phyloP scores from a whole-genome alignment of 352 stramenopile species.

The Pythium oligandrum region DNA sequence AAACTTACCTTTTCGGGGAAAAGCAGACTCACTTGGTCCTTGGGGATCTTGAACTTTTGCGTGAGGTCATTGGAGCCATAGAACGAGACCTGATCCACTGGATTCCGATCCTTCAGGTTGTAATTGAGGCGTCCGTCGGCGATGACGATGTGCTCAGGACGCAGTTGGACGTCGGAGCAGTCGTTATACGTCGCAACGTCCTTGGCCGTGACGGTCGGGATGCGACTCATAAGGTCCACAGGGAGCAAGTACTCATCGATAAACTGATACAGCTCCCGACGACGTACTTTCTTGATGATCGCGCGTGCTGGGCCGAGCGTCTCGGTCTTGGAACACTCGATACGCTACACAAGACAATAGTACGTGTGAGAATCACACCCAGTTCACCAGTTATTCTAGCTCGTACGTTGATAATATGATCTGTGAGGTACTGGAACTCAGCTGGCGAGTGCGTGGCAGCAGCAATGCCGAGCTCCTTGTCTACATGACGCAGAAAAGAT shows the following conservation, averaged over 20 bases:
- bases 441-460: slow-evolving; percentile 50
- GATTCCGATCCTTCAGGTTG: slow-evolving; percentile 78
- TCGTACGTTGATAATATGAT: slow-evolving; percentile 68
- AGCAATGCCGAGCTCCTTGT: slow-evolving; percentile 71
- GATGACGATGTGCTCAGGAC: slow-evolving; percentile 77
- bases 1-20: slow-evolving; percentile 74
- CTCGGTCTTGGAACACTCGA: slow-evolving; percentile 69
- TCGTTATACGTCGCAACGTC: slow-evolving; percentile 58
- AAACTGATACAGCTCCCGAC: slow-evolving; percentile 78
- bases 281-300: slow-evolving; percentile 73
- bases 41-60: slow-evolving; percentile 70
- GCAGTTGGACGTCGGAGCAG: slow-evolving; percentile 31
- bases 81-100: slow-evolving; percentile 80
- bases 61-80: slow-evolving; percentile 67
- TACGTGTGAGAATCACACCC: background rate
- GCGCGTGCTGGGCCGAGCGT: slow-evolving; percentile 38
- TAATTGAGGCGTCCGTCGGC: slow-evolving; percentile 79
- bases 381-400: background rate
- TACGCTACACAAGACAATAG: slow-evolving; percentile 26
- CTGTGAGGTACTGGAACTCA: slow-evolving; percentile 74
- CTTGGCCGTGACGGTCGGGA: slow-evolving; percentile 50
- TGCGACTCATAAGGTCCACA: slow-evolving; percentile 35
- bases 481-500: slow-evolving; percentile 14
- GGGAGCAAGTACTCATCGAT: slow-evolving; percentile 79
- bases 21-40: slow-evolving; percentile 74